These are phyloP conservation scores for Blyttiomyces sp. DNA, from an alignment of 371 early-diverging fungal species.

Conservation along the genomic window DNA sequence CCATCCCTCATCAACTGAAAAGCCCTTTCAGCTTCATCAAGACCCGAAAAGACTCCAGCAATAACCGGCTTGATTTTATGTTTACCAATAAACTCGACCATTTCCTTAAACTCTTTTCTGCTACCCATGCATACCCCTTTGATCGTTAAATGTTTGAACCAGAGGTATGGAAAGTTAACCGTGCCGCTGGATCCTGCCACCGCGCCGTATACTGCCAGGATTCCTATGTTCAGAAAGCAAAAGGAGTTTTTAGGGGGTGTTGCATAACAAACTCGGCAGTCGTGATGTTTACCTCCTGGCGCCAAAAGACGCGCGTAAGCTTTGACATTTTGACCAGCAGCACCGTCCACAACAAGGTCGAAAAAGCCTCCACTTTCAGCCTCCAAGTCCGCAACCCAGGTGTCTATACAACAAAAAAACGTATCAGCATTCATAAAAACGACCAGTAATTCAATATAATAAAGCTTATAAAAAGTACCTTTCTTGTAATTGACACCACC, in stretches of 20 bases:
- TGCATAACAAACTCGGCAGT: background rate
- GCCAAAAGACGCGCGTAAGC: constrained; percentile 44
- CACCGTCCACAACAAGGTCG: constrained; percentile 67
- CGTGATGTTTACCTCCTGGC: constrained; percentile 58
- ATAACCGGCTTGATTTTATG: constrained; percentile 62
- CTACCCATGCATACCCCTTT: constrained; percentile 65
- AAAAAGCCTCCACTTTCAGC: constrained; percentile 41
- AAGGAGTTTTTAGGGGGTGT: background rate
- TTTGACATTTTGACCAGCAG: constrained; percentile 54
- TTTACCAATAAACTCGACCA: constrained; percentile 58
- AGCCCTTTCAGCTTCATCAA: constrained; percentile 50
- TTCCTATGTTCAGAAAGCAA: constrained; percentile 8
- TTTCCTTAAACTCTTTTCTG: constrained; percentile 55
- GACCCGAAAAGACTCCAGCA: constrained; percentile 57
- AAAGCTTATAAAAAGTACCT: constrained; percentile 37
- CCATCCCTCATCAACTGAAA: constrained; percentile 55
- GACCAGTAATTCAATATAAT: background rate
- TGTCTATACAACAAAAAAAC: constrained; percentile 40
- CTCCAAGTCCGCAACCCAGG: constrained; percentile 51
- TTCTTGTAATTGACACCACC: constrained; percentile 71
- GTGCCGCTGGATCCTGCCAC: constrained; percentile 47
- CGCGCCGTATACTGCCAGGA: constrained; percentile 57
- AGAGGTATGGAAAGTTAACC: constrained; percentile 42
- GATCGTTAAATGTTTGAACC: constrained; percentile 56
- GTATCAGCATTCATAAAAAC: background rate